Evolutionary conservation across 2,329 filamentous ascomycete species (phyloP), one percentile per base, ranked within the genome.

Genomic region (Plenodomus tracheiphilus): DNA sequence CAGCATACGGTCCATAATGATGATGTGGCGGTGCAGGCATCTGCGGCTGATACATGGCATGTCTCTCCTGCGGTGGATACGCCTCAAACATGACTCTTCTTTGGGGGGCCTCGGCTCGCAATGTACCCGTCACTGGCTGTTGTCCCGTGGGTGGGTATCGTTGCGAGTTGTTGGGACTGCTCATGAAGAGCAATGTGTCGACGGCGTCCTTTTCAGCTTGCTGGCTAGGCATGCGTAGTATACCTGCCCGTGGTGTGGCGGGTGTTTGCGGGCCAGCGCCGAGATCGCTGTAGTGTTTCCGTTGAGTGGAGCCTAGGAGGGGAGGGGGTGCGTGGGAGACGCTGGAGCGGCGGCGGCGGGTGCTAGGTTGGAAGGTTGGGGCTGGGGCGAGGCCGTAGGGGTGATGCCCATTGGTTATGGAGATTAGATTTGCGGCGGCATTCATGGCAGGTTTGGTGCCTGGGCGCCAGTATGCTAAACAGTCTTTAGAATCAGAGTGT

Each of bases 181-280:
- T 91, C 84, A 94, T 88, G 64, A 92, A 91, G 20, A 93, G 77
- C 19, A 94, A 74, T 0, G 88, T 87, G 65, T 92, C 89, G 39
- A 93, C 85, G 5, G 89, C 89, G 62, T 93, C 89, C 64, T 91
- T 88, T 65, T 94, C 89, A 43, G 77, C 78, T 53, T 88, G 82
- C 54, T 89, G 86, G 47, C 85, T 86, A 1, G 86, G 85, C 22
- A 87, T 88, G 52, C 85, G 85, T 4, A 88, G 74, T 15, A 85
- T 82, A 7, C 81, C 78, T 45, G 66, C 55, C 72, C 69, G 42
- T 70, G 73, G 39, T 7, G 64, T 65, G 17, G 56, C 61, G 21
- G 66, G 64, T 25, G 61, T 65, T 56, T 54, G 67, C 16, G 64
- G 62, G 6, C 57, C 56, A 13, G 53, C 49, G 20, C 63, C 58